Conservation (phyloP, 2,329 filamentous ascomycete genomes). For the Trichoderma guizhouense region DNA sequence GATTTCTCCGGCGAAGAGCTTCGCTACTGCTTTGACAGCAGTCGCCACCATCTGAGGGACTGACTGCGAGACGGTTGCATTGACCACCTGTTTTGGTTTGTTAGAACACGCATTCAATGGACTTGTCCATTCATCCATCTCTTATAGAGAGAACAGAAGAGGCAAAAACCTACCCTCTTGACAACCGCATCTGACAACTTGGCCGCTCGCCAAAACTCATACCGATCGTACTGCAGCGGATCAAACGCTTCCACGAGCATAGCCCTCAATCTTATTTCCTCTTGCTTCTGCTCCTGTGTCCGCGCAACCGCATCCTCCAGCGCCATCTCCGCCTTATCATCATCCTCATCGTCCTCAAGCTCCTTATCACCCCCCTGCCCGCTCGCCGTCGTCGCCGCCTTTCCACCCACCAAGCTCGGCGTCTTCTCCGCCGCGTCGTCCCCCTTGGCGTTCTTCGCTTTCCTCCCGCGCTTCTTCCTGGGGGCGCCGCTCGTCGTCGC, state of each 20-base stretch:
- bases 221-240: constrained; percentile 63
- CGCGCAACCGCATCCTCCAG: constrained; percentile 57
- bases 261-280: constrained; percentile 54
- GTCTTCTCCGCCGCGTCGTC: constrained; percentile 41
- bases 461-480: constrained; percentile 61
- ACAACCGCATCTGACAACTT: constrained; percentile 68
- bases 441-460: constrained; percentile 55
- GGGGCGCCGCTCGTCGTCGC: constrained; percentile 35
- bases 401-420: constrained; percentile 42
- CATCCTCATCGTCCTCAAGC: constrained; percentile 56
- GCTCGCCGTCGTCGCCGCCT: constrained; percentile 42
- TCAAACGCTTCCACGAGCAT: constrained; percentile 65
- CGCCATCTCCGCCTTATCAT: constrained; percentile 54
- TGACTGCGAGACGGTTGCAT: constrained; percentile 76
- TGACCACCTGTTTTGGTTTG: constrained; percentile 58
- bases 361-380: constrained; percentile 45
- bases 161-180: constrained; percentile 51
- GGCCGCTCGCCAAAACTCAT: constrained; percentile 66
- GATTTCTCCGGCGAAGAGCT: constrained; percentile 73
- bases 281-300: constrained; percentile 65
- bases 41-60: constrained; percentile 70
- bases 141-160: background rate
- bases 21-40: constrained; percentile 72
- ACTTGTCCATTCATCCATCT: too few species aligned
- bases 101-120: background rate